Conservation (phyloP, 768 basidiomycete genomes). For the Termitomyces sp. region DNA sequence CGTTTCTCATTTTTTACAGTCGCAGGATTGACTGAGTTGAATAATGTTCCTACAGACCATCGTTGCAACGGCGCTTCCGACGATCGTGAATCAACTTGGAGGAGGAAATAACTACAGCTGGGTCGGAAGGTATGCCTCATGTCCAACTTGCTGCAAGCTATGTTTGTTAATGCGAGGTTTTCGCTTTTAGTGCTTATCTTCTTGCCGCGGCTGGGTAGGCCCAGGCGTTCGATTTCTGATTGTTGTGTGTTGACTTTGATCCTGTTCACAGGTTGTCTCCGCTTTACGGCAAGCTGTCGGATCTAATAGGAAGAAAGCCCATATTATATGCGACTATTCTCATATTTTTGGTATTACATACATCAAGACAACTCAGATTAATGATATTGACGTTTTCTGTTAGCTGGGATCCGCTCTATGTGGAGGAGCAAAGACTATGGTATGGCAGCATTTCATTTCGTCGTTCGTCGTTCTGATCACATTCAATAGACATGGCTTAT, state of each 20-base stretch:
- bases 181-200: conserved; percentile 57
- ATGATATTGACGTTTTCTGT: neutral
- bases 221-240: neutral
- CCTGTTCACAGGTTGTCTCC: conserved; percentile 47
- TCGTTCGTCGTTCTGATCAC: neutral
- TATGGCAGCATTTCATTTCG: conserved; percentile 9
- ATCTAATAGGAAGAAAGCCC: conserved; percentile 56
- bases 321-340: conserved; percentile 62
- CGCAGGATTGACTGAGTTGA: neutral
- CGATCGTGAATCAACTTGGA: conserved; percentile 61
- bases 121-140: conserved; percentile 55
- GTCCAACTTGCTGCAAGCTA: neutral
- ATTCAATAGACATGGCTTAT: conserved; percentile 58
- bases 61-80: conserved; percentile 72
- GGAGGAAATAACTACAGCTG: conserved; percentile 64
- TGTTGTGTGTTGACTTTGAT: neutral
- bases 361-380: neutral
- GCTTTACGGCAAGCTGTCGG: conserved; percentile 74
- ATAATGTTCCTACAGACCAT: conserved; percentile 39
- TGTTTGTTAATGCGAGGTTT: neutral
- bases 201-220: conserved; percentile 52
- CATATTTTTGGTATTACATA: conserved; percentile 55
- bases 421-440: conserved; percentile 75
- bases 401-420: conserved; percentile 78
- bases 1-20: too few species aligned